Base-by-base conservation (phyloP, 2,329 filamentous ascomycete genomes). In the Stemphylium lycopersici region DNA sequence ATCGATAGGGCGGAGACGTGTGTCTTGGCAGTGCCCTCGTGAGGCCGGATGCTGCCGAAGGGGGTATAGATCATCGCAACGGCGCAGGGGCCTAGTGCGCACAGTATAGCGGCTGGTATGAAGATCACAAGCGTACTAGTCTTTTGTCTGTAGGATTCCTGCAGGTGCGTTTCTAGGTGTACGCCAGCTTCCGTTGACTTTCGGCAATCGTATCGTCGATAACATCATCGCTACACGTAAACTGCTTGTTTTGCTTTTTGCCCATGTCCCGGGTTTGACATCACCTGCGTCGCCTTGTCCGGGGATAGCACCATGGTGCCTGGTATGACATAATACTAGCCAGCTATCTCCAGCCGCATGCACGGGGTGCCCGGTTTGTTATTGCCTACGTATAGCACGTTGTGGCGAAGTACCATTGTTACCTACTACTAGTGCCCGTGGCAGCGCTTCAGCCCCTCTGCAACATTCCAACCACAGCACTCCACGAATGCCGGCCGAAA, bases 1-100 rank as follows among this genome's bases (percentile, higher is more conserved):
- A 45, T 49, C 20, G 48, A 50, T 41, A 51, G 52, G 41, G 20
- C 36, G 46, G 52, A 51, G 40, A 8, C 26, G 31, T 26, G 36
- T 1, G 13, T 15, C 52, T 55, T 50, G 47, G 52, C 52, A 22
- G 15, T 44, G 36, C 8, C n/a, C 51, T 29, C 34, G 39, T 50
- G 46, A 44, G 38, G 34, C 50, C 37, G 40, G 24, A 22, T 29
- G 22, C 32, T 41, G 18, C 50, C 34, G n/a, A 48, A 54, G 18
- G 4, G 10, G 33, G 45, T 32, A 54, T 31, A 26, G 51, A 53
- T 54, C 51, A 32, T 33, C 51, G 29, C 39, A 43, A 43, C 31
- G 18, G 37, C 37, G 45, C 18, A 10, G 15, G 6, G 26, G 8
- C 26, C 26, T 2, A 3, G 26, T 6, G 6, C 26, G 26, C 11